Evolutionary conservation across 2,329 filamentous ascomycete genomes (phyloP), one percentile per base, ranked within the genome.

Genomic region (Neocatenulostroma microsporum): DNA sequence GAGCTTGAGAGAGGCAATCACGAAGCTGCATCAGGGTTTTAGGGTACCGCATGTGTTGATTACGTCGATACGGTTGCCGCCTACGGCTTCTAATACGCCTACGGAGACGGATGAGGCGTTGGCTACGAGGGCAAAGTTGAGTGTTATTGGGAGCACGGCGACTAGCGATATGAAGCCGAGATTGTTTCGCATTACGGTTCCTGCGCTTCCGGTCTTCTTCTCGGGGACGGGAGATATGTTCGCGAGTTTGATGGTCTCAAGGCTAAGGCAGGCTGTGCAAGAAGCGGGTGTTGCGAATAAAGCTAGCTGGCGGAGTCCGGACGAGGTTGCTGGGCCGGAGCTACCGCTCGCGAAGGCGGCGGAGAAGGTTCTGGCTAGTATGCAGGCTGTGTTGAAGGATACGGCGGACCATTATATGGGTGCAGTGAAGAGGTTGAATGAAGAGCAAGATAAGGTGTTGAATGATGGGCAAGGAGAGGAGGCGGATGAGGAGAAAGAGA

Each of bases 201-300:
- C 89, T 0, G 76, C 82, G 19, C 80, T 95, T 41, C 84, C 94
- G 56, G 84, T 87, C 63, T 94, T 91, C 70, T 98, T 96, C 64
- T 87, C 83, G 51, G 91, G 91, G 26, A 96, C 93, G 0, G 91
- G 91, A 30, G 91, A 98, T 66, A 95, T 98, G 89, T 96, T 98
- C 57, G 89, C 87, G 20, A 89, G 89, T 6, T 72, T 98, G 30
- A 87, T 86, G 56, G 78, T 94, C 1, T 84, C 84, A 26, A 79
- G 89, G 20, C 78, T 98, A 55, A 80, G 89, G 40, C 85, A 96
- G 67, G 87, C 85, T 18, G 82, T 85, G 2, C 62, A 67, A 35
- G 63, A 62, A 3, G 65, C 66, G 0, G 56, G 56, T 45, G 63
- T 94, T 3, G 61, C 68, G 12, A 57, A 66, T 6, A 73, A 62